phyloP scores from a whole-genome alignment of 768 basidiomycete species.

The Crepidotus variabilis region DNA sequence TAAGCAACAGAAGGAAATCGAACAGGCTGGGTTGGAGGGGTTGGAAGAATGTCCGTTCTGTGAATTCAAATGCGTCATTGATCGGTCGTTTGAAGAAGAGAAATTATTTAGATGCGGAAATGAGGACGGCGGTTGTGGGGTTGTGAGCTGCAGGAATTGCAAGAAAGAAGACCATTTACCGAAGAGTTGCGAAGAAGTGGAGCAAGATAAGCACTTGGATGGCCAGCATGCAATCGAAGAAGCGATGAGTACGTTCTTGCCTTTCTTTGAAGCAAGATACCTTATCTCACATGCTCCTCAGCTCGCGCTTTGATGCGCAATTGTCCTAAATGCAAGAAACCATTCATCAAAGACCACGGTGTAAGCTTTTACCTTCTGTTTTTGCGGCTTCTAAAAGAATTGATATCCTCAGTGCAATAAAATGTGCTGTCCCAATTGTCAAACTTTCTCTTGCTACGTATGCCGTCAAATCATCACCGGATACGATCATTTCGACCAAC shows the following conservation, averaged over 20 bases:
- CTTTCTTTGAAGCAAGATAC: background rate
- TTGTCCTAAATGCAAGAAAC: conserved; percentile 85
- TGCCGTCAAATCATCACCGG: conserved; percentile 71
- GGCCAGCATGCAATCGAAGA: conserved; percentile 82
- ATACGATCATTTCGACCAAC: conserved; percentile 72
- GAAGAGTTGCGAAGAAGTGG: conserved; percentile 79
- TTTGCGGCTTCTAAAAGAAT: background rate
- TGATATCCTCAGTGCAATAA: conserved; percentile 76
- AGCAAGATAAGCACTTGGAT: conserved; percentile 71
- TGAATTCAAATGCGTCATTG: conserved; percentile 81
- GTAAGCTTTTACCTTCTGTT: conserved; percentile 39
- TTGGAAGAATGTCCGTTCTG: conserved; percentile 92
- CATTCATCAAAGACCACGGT: conserved; percentile 76
- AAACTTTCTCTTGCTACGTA: conserved; percentile 76
- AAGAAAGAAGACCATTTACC: conserved; percentile 80
- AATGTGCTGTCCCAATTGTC: conserved; percentile 77
- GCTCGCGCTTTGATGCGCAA: conserved; percentile 81
- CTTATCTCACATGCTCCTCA: conserved; percentile 21
- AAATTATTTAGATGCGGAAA: conserved; percentile 56
- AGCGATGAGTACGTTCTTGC: conserved; percentile 72
- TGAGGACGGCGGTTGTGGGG: conserved; percentile 67
- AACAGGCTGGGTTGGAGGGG: conserved; percentile 71
- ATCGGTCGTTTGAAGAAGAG: conserved; percentile 49
- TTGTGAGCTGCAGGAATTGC: conserved; percentile 76
- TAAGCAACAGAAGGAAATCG: conserved; percentile 75